phyloP scores from a whole-genome alignment of 2,329 filamentous ascomycete species.

The Fusarium sp. region DNA sequence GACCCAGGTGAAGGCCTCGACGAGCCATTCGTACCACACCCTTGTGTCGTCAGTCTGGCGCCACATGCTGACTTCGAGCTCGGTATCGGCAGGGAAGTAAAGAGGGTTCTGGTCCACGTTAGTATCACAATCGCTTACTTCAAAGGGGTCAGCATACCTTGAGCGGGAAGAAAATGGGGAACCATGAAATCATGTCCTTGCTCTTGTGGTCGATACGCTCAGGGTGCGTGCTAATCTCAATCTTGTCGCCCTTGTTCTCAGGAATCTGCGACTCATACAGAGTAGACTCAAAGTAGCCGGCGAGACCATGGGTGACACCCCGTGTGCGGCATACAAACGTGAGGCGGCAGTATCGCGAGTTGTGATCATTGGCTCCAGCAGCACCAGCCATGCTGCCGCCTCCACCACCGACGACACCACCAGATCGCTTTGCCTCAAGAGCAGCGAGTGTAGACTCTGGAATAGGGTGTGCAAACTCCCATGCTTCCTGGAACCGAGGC shows the following conservation, averaged over 20 bases:
- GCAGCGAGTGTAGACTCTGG: constrained; percentile 66
- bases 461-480: constrained; percentile 85
- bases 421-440: constrained; percentile 67
- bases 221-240: constrained; percentile 93
- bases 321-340: constrained; percentile 82
- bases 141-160: constrained; percentile 70
- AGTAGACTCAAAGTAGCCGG: constrained; percentile 97
- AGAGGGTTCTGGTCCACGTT: constrained; percentile 75
- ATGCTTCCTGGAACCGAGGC: constrained; percentile 77
- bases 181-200: constrained; percentile 99
- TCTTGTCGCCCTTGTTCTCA: constrained; percentile 58
- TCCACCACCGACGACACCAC: constrained; percentile 74
- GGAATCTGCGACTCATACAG: constrained; percentile 73
- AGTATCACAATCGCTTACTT: neutral
- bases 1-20: constrained; percentile 82
- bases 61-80: constrained; percentile 95
- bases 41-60: constrained; percentile 93
- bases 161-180: constrained; percentile 96
- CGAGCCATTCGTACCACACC: constrained; percentile 99
- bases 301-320: constrained; percentile 90
- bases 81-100: constrained; percentile 84
- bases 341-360: constrained; percentile 81
- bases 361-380: constrained; percentile 90
- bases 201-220: constrained; percentile 93
- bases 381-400: constrained; percentile 80